Conservation (phyloP, 2,329 filamentous ascomycete species). For the Coniochaeta ligniaria region DNA sequence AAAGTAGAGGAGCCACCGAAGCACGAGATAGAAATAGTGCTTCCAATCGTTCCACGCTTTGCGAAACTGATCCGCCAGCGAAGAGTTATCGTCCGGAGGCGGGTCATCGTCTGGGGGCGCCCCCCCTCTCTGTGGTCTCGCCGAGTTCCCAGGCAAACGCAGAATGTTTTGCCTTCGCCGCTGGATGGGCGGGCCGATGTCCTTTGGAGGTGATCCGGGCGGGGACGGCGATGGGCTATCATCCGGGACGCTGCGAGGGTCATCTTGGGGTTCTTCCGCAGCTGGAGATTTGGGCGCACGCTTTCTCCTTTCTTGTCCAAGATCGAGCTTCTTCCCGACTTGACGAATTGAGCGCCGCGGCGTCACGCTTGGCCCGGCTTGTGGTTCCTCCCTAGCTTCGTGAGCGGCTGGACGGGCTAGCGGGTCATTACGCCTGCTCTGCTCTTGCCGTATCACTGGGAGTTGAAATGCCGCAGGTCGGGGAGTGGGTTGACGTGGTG, state of each 20-base stretch:
- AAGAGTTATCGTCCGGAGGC: background rate
- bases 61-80: background rate
- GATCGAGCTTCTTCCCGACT: background rate
- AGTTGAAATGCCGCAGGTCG: background rate
- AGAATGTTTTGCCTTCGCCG: background rate
- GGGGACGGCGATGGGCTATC: background rate
- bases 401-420: background rate
- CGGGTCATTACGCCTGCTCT: background rate
- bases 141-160: background rate
- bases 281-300: background rate
- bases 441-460: background rate
- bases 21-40: background rate
- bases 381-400: background rate
- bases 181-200: too few species aligned
- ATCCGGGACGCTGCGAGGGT: background rate
- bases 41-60: background rate
- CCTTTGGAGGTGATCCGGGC: background rate
- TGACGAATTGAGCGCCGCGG: background rate
- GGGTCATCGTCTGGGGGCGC: background rate
- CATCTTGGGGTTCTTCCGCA: background rate
- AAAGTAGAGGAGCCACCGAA: background rate
- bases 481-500: background rate
- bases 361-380: background rate
- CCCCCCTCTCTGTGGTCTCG: background rate
- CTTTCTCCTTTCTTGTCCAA: background rate